These are phyloP conservation scores for Volvariella volvacea DNA, from an alignment of 1,284 basidiomycete species.

Conservation along the genomic window DNA sequence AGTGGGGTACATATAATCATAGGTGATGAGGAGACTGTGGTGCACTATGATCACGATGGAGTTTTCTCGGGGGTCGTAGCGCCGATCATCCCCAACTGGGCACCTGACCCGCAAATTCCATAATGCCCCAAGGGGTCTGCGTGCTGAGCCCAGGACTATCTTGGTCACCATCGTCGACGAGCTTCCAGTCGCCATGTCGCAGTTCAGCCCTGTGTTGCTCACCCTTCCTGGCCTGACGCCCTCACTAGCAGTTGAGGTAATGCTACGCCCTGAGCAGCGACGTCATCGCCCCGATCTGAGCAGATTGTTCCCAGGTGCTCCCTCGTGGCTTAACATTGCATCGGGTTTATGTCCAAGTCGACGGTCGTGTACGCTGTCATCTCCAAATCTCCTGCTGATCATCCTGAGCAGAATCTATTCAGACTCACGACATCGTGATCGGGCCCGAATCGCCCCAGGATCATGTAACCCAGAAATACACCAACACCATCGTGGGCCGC, in stretches of 20 bases:
- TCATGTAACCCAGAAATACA: slow-evolving; percentile 58
- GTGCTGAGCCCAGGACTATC: too few species aligned
- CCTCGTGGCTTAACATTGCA: slow-evolving; percentile 64
- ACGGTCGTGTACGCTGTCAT: slow-evolving; percentile 43
- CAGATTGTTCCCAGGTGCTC: slow-evolving; percentile 37
- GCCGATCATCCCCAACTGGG: too few species aligned
- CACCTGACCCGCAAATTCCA: too few species aligned
- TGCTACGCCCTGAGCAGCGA: slow-evolving; percentile 7
- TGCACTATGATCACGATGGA: too few species aligned
- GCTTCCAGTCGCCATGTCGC: slow-evolving; percentile 28
- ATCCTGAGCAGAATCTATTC: slow-evolving; percentile 1
- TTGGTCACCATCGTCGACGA: too few species aligned
- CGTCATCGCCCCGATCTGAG: not conserved
- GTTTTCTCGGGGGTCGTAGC: too few species aligned
- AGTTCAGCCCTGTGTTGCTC: slow-evolving; percentile 46
- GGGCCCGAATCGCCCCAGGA: slow-evolving; percentile 59
- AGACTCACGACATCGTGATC: slow-evolving; percentile 72
- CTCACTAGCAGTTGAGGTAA: slow-evolving; percentile 50
- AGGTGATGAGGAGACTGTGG: too few species aligned
- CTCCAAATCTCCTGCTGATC: slow-evolving; percentile 5
- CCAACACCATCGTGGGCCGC: slow-evolving; percentile 65
- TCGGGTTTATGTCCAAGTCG: slow-evolving; percentile 54
- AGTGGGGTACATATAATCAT: too few species aligned
- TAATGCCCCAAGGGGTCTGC: too few species aligned
- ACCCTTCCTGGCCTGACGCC: slow-evolving; percentile 50